Evolutionary conservation across 148 eudicot genomes (phyloP), one percentile per base, ranked within the genome.

Genomic region (Camellia japonica): DNA sequence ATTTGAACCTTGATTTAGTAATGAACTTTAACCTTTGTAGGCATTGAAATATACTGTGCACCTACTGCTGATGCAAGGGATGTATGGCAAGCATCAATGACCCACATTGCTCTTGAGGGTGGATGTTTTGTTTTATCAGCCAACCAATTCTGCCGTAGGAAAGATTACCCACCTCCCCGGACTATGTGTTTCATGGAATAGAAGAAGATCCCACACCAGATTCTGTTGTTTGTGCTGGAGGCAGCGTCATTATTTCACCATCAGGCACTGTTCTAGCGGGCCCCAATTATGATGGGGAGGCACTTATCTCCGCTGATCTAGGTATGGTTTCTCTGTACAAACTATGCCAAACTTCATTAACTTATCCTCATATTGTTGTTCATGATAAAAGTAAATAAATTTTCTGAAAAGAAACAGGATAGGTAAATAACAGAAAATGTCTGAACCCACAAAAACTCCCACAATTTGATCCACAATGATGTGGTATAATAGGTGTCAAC

Each of bases 111-210:
- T 74, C 89, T 93, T 46, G 99, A 95, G 84, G 97, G 99, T 68
- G 99, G 98, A 64, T 95, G 97, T 74, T 95, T 95, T 81, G 95
- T 95, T 70, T 81, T 95, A 51, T 93, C 99, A 3, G 91, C 99
- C 52, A 93, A 92, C 82, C 97, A 95, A 79, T 95, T 93, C 82
- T 92, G 97, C 81, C 83, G 91, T 69, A 88, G 97, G 81, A 93
- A 91, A 84, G 97, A 95, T 82, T 95, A 91, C 82, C 99, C 97
- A 67, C 93, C 97, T 59, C 93, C 98, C 94, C 98, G 5, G 98
- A 91, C 4, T 95, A 95, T 54, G 86, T 80, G 9, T 92, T 95
- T 68, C 38, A 72, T 11, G 96, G 91, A 15, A 74, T 78, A 20
- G 97, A 88, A 81, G 97, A 92, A 46, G 95, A 93, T 78, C 85